Evolutionary conservation across 176 grass and related monocot genomes (phyloP), one percentile per base, ranked within the genome.

Genomic region (Aegilops umbellulata): DNA sequence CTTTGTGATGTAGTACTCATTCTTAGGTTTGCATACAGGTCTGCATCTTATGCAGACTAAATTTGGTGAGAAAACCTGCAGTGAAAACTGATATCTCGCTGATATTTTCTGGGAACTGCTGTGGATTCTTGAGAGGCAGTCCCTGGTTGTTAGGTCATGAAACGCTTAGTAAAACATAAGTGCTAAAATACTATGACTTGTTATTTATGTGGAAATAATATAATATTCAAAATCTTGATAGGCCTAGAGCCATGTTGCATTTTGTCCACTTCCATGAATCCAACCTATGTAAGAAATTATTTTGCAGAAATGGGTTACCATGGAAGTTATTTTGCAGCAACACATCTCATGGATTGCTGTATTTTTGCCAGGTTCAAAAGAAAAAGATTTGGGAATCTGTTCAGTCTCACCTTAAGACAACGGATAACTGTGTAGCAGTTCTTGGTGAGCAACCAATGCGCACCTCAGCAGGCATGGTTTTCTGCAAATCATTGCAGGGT

Each of bases 331-430:
- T 85, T 82, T 13, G 26, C 22, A 73, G 36, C 60, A 79, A 25
- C 29, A 20, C 63, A 58, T 14, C 81, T 87, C 85, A 82, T 89
- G 22, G 22, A 17, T 47, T 60, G 14, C 77, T 80, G 2, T 65
- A 64, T 29, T 75, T 66, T 65, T 60, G 20, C 26, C 86, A 98
- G 96, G 86, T 98, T 24, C 96, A 98, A 87, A 98, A 98, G 91
- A 95, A 98, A 74, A 98, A 91, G 90, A 94, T 95, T 77, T 95
- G 93, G 96, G 93, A 98, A 79, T 86, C 75, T 80, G 93, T 98
- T 84, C 96, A 95, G 82, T 92, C 96, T 62, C 86, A 95, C 77
- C 91, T 98, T 80, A 92, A 88, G 82, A 95, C 96, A 78, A 89
- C 84, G 6, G 90, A 94, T 49, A 84, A 86, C 78, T 92, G 90